Evolutionary conservation across 345 rosid species (phyloP).

Genomic region (Jatropha curcas): DNA sequence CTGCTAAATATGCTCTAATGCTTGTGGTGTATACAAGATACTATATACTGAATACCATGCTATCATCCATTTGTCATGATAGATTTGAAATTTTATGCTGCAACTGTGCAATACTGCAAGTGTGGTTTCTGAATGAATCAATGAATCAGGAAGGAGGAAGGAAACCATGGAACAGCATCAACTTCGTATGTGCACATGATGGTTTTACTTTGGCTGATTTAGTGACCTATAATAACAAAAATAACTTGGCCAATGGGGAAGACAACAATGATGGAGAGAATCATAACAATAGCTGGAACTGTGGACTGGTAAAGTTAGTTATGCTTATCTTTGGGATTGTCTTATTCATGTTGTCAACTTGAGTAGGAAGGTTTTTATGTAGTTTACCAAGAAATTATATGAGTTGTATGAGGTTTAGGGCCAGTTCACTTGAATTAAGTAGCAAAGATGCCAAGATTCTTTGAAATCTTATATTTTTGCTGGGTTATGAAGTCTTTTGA

Average conservation of each 20-base stretch:
- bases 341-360: background rate
- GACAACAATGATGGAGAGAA: constrained; percentile 91
- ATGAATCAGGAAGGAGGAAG: constrained; percentile 82
- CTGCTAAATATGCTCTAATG: background rate
- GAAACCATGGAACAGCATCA: constrained; percentile 95
- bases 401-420: background rate
- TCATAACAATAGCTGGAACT: constrained; percentile 96
- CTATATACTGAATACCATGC: too few relatives aligned
- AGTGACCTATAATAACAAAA: constrained; percentile 81
- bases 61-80: background rate
- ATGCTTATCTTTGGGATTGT: constrained; percentile 5
- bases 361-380: background rate
- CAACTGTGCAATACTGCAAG: constrained; percentile 1
- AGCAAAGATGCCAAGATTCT: background rate
- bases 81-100: background rate
- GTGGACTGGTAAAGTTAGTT: constrained; percentile 68
- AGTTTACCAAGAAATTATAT: background rate
- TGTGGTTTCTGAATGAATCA: constrained; percentile 19
- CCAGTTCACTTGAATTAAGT: background rate
- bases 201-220: constrained; percentile 90
- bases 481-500: constrained; percentile 7
- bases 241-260: constrained; percentile 93
- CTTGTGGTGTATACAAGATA: background rate
- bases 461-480: background rate
- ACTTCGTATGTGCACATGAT: constrained; percentile 92